Percentiles rank a stretch among this genome's conserved stretches.
These are phyloP conservation scores for Candida sphagnicola DNA, from an alignment of 805 yeast genomes.

Conservation along the genomic window DNA sequence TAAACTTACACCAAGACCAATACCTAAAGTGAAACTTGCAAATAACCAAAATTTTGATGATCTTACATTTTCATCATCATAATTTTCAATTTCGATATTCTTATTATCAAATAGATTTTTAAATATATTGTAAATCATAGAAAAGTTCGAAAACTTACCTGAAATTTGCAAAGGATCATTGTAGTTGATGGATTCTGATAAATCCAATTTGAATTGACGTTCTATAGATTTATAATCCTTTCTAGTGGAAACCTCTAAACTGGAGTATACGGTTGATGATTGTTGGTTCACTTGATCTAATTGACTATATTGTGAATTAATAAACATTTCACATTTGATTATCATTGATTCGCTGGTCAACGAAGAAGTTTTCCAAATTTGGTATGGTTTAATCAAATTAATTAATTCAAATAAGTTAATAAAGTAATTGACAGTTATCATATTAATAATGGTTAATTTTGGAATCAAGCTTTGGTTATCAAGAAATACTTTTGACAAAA, in stretches of 20 bases:
- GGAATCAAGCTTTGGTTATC: slow-evolving; percentile 14
- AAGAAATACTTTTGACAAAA: slow-evolving; percentile 13
- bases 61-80: background rate
- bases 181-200: slow-evolving; percentile 19
- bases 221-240: slow-evolving; percentile 28
- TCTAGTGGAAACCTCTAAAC: slow-evolving; percentile 16
- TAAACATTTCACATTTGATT: slow-evolving; percentile 21
- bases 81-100: background rate
- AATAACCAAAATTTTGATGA: slow-evolving; percentile 18
- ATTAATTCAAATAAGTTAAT: slow-evolving; percentile 35
- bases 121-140: slow-evolving; percentile 12
- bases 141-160: slow-evolving; percentile 18
- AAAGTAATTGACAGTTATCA: slow-evolving; percentile 39
- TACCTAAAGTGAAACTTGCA: slow-evolving; percentile 33
- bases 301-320: slow-evolving; percentile 19
- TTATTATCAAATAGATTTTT: slow-evolving; percentile 8
- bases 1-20: slow-evolving; percentile 32
- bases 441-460: slow-evolving; percentile 31
- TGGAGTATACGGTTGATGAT: slow-evolving; percentile 16
- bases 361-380: slow-evolving; percentile 37
- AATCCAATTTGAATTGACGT: slow-evolving; percentile 23
- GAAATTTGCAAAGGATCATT: slow-evolving; percentile 29
- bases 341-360: slow-evolving; percentile 21
- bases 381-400: slow-evolving; percentile 28
- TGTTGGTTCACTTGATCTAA: slow-evolving; percentile 1